These are phyloP conservation scores for Aspergillus alliaceus DNA, from an alignment of 2,329 filamentous ascomycete species.

Conservation along the genomic window DNA sequence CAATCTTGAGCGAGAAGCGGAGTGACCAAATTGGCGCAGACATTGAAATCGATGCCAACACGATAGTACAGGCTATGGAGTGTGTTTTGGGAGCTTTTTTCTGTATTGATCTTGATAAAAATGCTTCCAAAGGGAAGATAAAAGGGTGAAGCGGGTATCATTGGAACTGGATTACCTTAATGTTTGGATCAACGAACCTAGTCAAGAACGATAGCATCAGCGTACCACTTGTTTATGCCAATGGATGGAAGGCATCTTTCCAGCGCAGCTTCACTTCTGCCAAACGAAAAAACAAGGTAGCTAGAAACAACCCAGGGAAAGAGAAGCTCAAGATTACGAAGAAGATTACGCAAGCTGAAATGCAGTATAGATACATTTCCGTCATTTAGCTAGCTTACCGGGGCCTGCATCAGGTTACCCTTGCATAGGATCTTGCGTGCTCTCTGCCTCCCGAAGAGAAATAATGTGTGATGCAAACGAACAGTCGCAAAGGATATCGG, in stretches of 20 bases:
- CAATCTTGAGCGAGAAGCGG: slow-evolving; percentile 28
- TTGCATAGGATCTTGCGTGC: not conserved
- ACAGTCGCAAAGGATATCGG: not conserved
- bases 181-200: not conserved
- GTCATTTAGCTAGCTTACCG: not conserved
- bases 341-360: not conserved
- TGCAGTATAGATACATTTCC: not conserved
- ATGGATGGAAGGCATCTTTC: not conserved
- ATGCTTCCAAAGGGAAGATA: not conserved
- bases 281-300: not conserved
- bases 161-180: not conserved
- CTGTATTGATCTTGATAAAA: slow-evolving; percentile 8
- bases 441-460: not conserved
- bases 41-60: slow-evolving; percentile 23
- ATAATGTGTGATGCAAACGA: not conserved
- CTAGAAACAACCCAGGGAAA: not conserved
- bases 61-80: slow-evolving; percentile 36
- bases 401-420: not conserved
- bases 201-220: not conserved
- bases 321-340: not conserved
- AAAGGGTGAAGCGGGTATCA: not conserved
- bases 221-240: not conserved
- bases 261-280: too few relatives aligned
- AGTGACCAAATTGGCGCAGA: slow-evolving; percentile 2
- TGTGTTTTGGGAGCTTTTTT: slow-evolving; percentile 37